Conservation (phyloP, 345 rosid genomes). For the Laguncularia racemosa region DNA sequence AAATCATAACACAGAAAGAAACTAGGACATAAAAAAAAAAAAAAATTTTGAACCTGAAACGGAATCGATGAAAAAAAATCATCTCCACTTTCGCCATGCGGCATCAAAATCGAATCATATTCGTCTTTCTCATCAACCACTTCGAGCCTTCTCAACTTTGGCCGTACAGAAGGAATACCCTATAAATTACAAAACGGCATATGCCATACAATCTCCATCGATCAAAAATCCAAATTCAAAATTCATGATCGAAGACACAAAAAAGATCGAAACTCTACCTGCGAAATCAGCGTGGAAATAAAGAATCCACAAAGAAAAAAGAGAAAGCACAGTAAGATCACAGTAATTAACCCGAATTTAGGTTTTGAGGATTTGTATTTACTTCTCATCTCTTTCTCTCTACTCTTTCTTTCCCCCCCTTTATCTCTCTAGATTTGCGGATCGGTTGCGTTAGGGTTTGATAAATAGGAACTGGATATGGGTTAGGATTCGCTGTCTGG, state of each 20-base stretch:
- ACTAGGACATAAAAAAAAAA: neutral
- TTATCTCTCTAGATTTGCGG: no score
- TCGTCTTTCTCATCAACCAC: constrained; percentile 19
- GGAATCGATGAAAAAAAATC: constrained; percentile 37
- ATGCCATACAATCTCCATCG: neutral
- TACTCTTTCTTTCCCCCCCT: no score
- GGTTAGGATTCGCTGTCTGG: no score
- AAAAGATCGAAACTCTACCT: constrained; percentile 16
- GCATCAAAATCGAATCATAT: constrained; percentile 16
- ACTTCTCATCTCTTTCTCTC: no score
- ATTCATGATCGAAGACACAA: neutral
- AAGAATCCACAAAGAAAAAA: constrained; percentile 47
- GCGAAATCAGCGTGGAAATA: constrained; percentile 33
- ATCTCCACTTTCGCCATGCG: constrained; percentile 40
- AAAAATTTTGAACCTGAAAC: constrained; percentile 35
- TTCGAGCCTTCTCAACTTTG: constrained; percentile 17
- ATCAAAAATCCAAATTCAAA: neutral
- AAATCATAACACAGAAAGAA: neutral
- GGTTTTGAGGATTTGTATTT: neutral
- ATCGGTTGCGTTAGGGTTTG: no score
- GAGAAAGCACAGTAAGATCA: constrained; percentile 17
- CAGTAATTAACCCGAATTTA: neutral
- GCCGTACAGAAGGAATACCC: constrained; percentile 12
- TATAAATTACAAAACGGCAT: neutral
- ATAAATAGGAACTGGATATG: no score